Conservation (phyloP, 306 rosid species). For the Heteromeles arbutifolia region DNA sequence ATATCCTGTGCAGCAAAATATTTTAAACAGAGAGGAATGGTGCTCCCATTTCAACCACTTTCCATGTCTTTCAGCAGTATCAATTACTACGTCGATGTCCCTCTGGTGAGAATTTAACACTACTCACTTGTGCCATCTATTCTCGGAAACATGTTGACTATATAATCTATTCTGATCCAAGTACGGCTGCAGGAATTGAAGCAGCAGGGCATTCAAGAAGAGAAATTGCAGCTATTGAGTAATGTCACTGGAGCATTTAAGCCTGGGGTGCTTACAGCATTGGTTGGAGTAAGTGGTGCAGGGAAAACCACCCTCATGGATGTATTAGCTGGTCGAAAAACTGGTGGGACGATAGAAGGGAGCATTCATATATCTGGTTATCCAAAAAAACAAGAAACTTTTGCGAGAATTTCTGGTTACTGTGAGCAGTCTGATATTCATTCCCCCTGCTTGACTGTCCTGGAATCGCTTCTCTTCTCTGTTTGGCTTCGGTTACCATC, state of each 20-base stretch:
- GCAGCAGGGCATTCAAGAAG: slow-evolving; percentile 84
- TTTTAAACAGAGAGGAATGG: slow-evolving; percentile 91
- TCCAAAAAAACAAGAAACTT: slow-evolving; percentile 84
- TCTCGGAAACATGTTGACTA: slow-evolving; percentile 17
- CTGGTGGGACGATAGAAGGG: slow-evolving; percentile 86
- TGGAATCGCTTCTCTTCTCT: slow-evolving; percentile 87
- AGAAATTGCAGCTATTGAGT: slow-evolving; percentile 68
- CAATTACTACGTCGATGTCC: slow-evolving; percentile 88
- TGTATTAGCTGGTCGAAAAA: slow-evolving; percentile 93
- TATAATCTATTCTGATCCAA: slow-evolving; percentile 25
- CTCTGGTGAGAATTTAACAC: slow-evolving; percentile 55
- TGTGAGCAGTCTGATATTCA: slow-evolving; percentile 96
- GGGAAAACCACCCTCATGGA: slow-evolving; percentile 99
- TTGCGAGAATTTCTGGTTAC: slow-evolving; percentile 96
- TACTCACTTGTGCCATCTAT: not conserved
- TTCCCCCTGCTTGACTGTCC: slow-evolving; percentile 86
- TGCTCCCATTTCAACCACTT: slow-evolving; percentile 95
- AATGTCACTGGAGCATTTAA: slow-evolving; percentile 83
- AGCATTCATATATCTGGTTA: slow-evolving; percentile 70
- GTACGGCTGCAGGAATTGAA: slow-evolving; percentile 73
- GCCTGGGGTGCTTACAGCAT: slow-evolving; percentile 93
- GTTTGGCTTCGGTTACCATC: slow-evolving; percentile 91
- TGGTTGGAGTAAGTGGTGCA: slow-evolving; percentile 97
- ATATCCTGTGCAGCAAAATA: slow-evolving; percentile 55
- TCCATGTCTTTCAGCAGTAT: slow-evolving; percentile 88